Percentiles rank a stretch among this genome's conserved stretches.
Evolutionary conservation across 176 grass and related monocot genomes (phyloP).

Genomic region (Hyparrhenia diplandra): DNA sequence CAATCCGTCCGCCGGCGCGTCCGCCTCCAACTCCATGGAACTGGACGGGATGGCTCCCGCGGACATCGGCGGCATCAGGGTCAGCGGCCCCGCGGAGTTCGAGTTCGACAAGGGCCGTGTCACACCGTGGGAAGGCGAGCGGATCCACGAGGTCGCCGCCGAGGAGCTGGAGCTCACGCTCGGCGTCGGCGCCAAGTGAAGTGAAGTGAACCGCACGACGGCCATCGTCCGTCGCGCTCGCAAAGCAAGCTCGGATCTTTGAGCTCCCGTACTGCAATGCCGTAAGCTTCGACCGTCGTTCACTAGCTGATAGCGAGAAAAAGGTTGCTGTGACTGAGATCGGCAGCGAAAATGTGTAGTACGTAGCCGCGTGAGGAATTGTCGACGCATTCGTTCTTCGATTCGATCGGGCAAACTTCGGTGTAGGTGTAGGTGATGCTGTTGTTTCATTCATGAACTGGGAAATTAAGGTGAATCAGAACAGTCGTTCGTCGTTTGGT

Average conservation of each 20-base stretch:
- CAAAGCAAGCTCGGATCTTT: neutral
- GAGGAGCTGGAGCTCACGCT: constrained; percentile 94
- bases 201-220: neutral
- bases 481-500: neutral
- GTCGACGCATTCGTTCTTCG: neutral
- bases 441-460: constrained; percentile 28
- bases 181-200: constrained; percentile 54
- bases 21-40: constrained; percentile 30
- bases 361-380: neutral
- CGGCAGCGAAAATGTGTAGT: neutral
- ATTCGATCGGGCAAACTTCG: constrained; percentile 9
- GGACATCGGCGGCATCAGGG: constrained; percentile 8
- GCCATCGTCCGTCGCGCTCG: neutral
- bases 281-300: neutral
- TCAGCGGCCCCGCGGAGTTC: constrained; percentile 50
- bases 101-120: constrained; percentile 82
- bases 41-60: neutral
- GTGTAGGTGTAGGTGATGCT: constrained; percentile 22
- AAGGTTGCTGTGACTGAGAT: neutral
- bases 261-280: neutral
- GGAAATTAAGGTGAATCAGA: neutral
- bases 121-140: constrained; percentile 87
- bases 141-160: constrained; percentile 88
- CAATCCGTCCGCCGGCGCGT: constrained; percentile 25
- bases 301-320: neutral